Evolutionary conservation across 768 basidiomycete species (phyloP).

Genomic region (Termitomyces eurrhizus): DNA sequence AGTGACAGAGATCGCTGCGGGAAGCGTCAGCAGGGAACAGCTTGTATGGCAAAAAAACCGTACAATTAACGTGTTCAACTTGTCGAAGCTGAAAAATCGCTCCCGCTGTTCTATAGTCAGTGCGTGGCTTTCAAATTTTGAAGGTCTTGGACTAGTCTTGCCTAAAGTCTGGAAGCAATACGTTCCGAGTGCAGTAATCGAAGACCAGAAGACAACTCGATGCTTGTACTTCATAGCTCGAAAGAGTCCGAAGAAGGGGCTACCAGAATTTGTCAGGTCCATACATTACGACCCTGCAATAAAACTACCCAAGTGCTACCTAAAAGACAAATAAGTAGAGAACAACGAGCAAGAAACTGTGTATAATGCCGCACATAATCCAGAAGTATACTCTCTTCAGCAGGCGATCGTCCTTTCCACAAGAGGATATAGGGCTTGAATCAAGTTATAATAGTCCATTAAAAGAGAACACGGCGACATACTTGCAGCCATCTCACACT

Average conservation of each 20-base stretch:
- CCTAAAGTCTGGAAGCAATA: conserved; percentile 58
- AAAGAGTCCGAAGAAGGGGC: conserved; percentile 40
- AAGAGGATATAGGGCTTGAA: conserved; percentile 60
- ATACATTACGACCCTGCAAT: not conserved
- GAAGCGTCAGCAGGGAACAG: not conserved
- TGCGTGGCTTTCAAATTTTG: conserved; percentile 7
- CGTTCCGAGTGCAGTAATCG: conserved; percentile 40
- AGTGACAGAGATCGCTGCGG: conserved; percentile 33
- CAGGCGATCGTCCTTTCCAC: conserved; percentile 45
- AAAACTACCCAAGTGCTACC: conserved; percentile 42
- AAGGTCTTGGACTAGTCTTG: conserved; percentile 25
- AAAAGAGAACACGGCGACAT: conserved; percentile 13
- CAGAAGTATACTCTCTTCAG: conserved; percentile 57
- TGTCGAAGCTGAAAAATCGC: conserved; percentile 36
- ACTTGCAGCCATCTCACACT: conserved; percentile 57
- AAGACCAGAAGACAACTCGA: conserved; percentile 49
- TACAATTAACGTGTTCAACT: conserved; percentile 21
- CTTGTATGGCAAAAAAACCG: conserved; percentile 1
- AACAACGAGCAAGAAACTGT: not conserved
- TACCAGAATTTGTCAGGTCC: conserved; percentile 18
- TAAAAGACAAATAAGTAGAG: conserved; percentile 14
- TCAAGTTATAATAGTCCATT: conserved; percentile 5
- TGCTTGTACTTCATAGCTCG: conserved; percentile 49
- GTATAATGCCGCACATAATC: conserved; percentile 50
- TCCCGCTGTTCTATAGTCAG: conserved; percentile 28